These are phyloP conservation scores for Vigna trinervia DNA, from an alignment of 306 rosid genomes.

Conservation along the genomic window DNA sequence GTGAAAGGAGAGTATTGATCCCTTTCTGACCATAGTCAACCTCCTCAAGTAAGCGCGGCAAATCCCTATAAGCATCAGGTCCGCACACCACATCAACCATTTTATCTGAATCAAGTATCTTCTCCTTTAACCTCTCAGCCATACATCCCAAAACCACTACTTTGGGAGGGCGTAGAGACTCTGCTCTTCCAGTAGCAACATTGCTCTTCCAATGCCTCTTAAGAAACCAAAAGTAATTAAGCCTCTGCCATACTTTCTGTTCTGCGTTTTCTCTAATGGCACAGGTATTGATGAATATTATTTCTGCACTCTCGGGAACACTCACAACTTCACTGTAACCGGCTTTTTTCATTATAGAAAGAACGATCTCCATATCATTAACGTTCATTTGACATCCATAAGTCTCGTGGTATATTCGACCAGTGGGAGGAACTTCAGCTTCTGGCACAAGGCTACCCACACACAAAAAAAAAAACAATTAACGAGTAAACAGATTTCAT, in stretches of 20 bases:
- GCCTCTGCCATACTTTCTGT: constrained; percentile 98
- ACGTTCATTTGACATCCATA: constrained; percentile 99
- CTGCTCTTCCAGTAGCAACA: constrained; percentile 77
- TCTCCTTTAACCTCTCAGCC: constrained; percentile 98
- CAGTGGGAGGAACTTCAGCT: constrained; percentile 61
- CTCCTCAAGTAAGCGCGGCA: constrained; percentile 83
- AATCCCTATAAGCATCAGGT: constrained; percentile 95
- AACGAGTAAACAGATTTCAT: constrained; percentile 23
- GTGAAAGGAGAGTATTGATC: constrained; percentile 93
- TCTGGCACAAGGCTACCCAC: constrained; percentile 57
- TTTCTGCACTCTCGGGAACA: constrained; percentile 89
- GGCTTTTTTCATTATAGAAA: constrained; percentile 86
- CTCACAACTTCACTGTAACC: constrained; percentile 78
- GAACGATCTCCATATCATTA: constrained; percentile 93
- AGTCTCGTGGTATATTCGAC: constrained; percentile 94
- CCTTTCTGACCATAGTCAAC: constrained; percentile 95
- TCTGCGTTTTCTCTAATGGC: constrained; percentile 99
- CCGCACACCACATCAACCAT: constrained; percentile 99
- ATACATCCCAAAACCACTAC: constrained; percentile 97
- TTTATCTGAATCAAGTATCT: constrained; percentile 89
- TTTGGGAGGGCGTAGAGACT: constrained; percentile 79
- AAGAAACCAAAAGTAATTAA: constrained; percentile 98
- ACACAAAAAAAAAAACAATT: constrained; percentile 23
- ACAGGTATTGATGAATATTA: constrained; percentile 94
- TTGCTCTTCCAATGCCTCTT: constrained; percentile 94